Base-by-base conservation (phyloP, 108 stramenopile species). In the Epipyxis sp. region DNA sequence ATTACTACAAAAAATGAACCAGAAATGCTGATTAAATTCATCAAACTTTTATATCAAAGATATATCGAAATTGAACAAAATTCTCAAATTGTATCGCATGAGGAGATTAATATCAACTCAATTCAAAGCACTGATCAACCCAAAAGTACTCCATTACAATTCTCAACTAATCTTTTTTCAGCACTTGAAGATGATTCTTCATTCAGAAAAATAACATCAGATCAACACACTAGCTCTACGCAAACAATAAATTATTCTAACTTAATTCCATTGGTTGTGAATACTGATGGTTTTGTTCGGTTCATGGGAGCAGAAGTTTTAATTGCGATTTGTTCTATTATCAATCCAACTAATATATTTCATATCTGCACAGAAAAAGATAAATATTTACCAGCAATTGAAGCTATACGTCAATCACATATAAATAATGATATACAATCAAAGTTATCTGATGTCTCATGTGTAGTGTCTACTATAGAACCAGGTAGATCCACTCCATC, bases 251-350 rank as follows among this genome's bases (percentile, higher is more conserved):
- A n/a, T n/a, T n/a, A n/a, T n/a, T n/a, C n/a, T n/a, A n/a, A n/a
- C n/a, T n/a, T n/a, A n/a, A n/a, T n/a, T 20, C 46, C 6, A 13
- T 37, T 74, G 6, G 6, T 74, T 6, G 71, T 74, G 3, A 74
- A 74, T 42, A 74, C 71, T 3, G 71, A 74, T 37, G 71, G 71
- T 3, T 74, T 46, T 27, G 25, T 74, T 34, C 71, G 71, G 6
- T 34, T 27, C 71, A 27, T 74, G 32, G 71, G 71, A 16, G 50
- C 46, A 10, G 71, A 74, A 10, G 43, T 74, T 32, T 42, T 74
- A 39, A 34, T 6, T 13, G 44, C 71, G 44, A 27, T 74, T 32
- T 29, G 16, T 29, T 13, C 40, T 27, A 10, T 39, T 32, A 10
- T 74, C 46, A 42, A 39, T 16, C 71, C 71, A 6, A 39, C 71